These are phyloP conservation scores for Tulasnella sp. DNA, from an alignment of 768 basidiomycete genomes.

Conservation along the genomic window DNA sequence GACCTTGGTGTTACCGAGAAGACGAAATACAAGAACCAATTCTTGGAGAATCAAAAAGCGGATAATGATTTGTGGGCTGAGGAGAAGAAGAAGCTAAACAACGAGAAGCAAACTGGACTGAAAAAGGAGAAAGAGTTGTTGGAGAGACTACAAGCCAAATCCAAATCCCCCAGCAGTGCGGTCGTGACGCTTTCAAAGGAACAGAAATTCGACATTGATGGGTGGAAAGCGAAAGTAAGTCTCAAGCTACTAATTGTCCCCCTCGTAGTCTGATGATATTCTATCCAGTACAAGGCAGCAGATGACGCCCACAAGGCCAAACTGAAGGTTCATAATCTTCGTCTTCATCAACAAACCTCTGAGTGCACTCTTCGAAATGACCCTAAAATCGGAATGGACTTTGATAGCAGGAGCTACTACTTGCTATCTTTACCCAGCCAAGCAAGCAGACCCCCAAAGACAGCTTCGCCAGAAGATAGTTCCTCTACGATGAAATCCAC, in stretches of 20 bases:
- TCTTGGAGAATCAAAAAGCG: too few species aligned
- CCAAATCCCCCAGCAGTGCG: background rate
- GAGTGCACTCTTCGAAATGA: slow-evolving; percentile 41
- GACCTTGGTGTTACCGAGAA: too few species aligned
- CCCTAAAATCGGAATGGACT: slow-evolving; percentile 55
- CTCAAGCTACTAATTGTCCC: background rate
- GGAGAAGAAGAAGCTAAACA: slow-evolving; percentile 29
- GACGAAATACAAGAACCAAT: too few species aligned
- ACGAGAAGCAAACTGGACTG: slow-evolving; percentile 24
- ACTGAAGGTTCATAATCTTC: slow-evolving; percentile 36
- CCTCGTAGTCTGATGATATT: background rate
- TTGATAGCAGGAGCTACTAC: slow-evolving; percentile 56
- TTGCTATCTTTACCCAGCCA: slow-evolving; percentile 42
- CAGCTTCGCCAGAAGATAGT: slow-evolving; percentile 20
- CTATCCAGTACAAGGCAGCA: slow-evolving; percentile 15
- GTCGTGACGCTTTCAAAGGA: background rate
- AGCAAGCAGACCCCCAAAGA: slow-evolving; percentile 41
- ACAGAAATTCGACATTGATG: slow-evolving; percentile 9
- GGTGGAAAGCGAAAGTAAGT: slow-evolving; percentile 18
- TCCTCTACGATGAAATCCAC: slow-evolving; percentile 25
- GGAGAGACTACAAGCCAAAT: background rate
- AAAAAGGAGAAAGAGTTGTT: slow-evolving; percentile 18
- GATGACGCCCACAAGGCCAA: slow-evolving; percentile 37
- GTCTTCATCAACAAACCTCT: slow-evolving; percentile 34
- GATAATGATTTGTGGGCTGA: slow-evolving; percentile 44